phyloP scores from a whole-genome alignment of 805 yeast genomes.

The Saccharomyces mikatae region DNA sequence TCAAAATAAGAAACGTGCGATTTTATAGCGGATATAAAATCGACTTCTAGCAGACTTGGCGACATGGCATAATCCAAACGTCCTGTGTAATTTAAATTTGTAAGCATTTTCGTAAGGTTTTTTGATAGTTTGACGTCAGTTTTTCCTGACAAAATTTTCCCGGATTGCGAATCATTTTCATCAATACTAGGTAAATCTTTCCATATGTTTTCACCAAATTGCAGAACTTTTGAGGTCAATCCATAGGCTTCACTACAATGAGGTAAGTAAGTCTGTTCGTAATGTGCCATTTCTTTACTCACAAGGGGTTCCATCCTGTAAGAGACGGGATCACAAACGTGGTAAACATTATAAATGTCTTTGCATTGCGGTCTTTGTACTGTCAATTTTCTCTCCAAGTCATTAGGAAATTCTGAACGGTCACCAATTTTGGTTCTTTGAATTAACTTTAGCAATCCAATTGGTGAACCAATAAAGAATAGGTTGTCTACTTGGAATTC shows the following conservation, averaged over 20 bases:
- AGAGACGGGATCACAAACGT: constrained; percentile 87
- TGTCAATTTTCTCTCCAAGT: constrained; percentile 6
- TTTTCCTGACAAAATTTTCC: constrained; percentile 7
- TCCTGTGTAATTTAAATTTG: constrained; percentile 56
- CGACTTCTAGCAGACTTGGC: constrained; percentile 70
- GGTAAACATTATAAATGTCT: constrained; percentile 74
- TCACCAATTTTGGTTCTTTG: constrained; percentile 49
- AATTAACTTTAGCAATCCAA: constrained; percentile 75
- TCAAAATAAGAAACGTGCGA: constrained; percentile 89
- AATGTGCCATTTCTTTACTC: constrained; percentile 16
- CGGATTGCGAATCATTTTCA: constrained; percentile 1
- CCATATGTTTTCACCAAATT: constrained; percentile 19
- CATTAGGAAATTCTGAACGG: constrained; percentile 21
- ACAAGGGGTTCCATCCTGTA: constrained; percentile 85
- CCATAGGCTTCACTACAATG: constrained; percentile 20
- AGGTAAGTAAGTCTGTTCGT: constrained; percentile 21
- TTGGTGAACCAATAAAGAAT: constrained; percentile 84
- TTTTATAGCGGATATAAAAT: constrained; percentile 69
- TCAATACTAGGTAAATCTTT: constrained; percentile 12
- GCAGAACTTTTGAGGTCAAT: constrained; percentile 24
- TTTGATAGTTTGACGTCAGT: constrained; percentile 20
- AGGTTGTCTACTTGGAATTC: constrained; percentile 66
- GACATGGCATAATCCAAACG: constrained; percentile 76
- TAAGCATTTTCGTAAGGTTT: constrained; percentile 33
- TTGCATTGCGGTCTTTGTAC: constrained; percentile 46